Evolutionary conservation across 176 grass and related monocot species (phyloP).

Genomic region (Coix lacrymajobi): DNA sequence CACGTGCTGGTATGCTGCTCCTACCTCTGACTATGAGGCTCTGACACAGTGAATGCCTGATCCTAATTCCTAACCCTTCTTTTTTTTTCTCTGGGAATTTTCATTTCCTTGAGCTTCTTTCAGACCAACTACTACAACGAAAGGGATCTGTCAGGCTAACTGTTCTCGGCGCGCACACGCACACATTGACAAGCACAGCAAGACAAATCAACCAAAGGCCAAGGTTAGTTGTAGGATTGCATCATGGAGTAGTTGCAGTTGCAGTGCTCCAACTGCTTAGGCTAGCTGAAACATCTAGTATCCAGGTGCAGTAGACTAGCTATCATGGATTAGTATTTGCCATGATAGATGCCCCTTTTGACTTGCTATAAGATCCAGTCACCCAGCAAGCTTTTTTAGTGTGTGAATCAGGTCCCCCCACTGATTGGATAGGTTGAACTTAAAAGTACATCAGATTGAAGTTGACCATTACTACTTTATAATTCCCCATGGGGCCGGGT

Average conservation of each 20-base stretch:
- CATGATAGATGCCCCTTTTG: slow-evolving; percentile 2
- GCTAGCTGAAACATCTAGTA: not conserved
- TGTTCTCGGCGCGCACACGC: not conserved
- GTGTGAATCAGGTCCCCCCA: not conserved
- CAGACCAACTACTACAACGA: slow-evolving; percentile 28
- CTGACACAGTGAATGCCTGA: not conserved
- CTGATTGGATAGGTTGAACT: not conserved
- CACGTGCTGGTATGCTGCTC: not conserved
- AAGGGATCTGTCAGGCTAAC: not conserved
- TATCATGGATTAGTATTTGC: not conserved
- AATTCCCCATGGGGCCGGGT: not conserved
- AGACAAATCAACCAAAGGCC: not conserved
- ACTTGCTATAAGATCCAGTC: not conserved
- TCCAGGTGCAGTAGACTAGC: not conserved
- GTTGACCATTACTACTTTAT: not conserved
- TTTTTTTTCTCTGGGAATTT: not conserved
- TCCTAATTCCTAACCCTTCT: not conserved
- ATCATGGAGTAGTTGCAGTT: slow-evolving; percentile 37
- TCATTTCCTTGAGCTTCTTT: not conserved
- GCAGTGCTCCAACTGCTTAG: not conserved
- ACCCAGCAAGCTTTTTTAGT: not conserved
- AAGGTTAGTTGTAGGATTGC: slow-evolving; percentile 13
- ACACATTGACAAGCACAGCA: not conserved
- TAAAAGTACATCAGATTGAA: not conserved
- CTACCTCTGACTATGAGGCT: not conserved